Conservation (phyloP, 805 yeast genomes). For the Phaffomyces antillensis region DNA sequence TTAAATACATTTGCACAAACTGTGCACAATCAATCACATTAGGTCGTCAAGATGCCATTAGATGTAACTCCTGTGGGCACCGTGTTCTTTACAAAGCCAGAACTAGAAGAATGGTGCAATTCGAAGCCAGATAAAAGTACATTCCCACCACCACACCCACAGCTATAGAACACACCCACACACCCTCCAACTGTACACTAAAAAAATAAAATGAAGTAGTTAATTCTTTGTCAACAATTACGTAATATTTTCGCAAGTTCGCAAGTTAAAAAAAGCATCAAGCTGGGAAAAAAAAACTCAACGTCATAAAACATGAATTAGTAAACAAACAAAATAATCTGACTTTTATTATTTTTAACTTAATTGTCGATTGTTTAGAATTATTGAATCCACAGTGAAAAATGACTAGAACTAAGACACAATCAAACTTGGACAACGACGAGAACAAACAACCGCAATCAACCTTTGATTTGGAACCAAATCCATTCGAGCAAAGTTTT, state of each 20-base stretch:
- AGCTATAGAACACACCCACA: neutral
- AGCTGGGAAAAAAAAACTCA: neutral
- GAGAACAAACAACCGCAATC: conserved; percentile 11
- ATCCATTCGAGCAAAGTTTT: conserved; percentile 92
- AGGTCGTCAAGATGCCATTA: conserved; percentile 90
- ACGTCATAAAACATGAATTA: conserved; percentile 9
- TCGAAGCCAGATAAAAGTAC: conserved; percentile 61
- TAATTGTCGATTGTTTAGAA: no score
- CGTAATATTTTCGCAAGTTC: no score
- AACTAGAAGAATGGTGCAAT: conserved; percentile 93
- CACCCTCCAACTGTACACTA: neutral
- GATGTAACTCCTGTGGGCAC: conserved; percentile 98
- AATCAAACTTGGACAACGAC: neutral
- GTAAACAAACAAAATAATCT: conserved; percentile 3
- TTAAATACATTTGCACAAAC: conserved; percentile 91
- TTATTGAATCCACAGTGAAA: neutral
- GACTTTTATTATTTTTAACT: neutral
- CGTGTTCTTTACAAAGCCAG: conserved; percentile 95
- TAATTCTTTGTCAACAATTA: neutral
- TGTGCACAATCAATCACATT: conserved; percentile 87
- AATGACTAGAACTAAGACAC: conserved; percentile 1
- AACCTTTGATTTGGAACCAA: conserved; percentile 78
- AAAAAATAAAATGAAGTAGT: neutral
- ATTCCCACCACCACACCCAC: neutral
- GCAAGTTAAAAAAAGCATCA: no score